These are phyloP conservation scores for Ganoderma leucocontextum DNA, from an alignment of 1,284 basidiomycete species.

Conservation along the genomic window DNA sequence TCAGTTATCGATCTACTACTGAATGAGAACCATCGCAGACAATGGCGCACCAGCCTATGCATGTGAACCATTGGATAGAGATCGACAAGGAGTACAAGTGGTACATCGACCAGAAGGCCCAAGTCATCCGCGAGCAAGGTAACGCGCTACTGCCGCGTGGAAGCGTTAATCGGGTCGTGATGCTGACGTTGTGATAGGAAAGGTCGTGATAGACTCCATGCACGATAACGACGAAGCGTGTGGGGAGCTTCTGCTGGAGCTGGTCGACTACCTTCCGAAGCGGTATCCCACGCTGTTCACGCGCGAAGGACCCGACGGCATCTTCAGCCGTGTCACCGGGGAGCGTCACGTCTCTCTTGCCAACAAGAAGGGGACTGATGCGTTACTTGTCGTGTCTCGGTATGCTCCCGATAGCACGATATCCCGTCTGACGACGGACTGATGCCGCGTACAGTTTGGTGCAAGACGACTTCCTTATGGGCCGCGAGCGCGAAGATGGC, in stretches of 20 bases:
- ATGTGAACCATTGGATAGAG: constrained; percentile 53
- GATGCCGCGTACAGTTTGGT: constrained; percentile 40
- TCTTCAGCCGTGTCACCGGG: constrained; percentile 47
- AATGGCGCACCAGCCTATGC: constrained; percentile 52
- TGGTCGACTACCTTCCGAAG: constrained; percentile 48
- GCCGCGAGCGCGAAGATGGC: constrained; percentile 46
- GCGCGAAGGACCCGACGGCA: constrained; percentile 34
- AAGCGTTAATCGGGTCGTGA: background rate
- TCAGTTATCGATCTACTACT: background rate
- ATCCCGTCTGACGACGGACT: background rate
- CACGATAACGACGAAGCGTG: constrained; percentile 50
- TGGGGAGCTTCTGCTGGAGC: constrained; percentile 46
- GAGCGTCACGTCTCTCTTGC: constrained; percentile 37
- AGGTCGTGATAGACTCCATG: constrained; percentile 47
- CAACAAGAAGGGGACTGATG: constrained; percentile 41
- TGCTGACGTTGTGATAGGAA: constrained; percentile 36
- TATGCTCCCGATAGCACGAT: background rate
- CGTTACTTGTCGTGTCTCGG: constrained; percentile 41
- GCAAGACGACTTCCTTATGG: constrained; percentile 53
- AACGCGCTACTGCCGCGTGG: background rate
- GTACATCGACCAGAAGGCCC: constrained; percentile 49
- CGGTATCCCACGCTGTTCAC: constrained; percentile 50
- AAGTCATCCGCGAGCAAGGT: constrained; percentile 47
- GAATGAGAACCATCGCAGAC: constrained; percentile 33
- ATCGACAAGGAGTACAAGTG: constrained; percentile 49